Base-by-base conservation (phyloP, 306 rosid genomes). In the Betula pendula region DNA sequence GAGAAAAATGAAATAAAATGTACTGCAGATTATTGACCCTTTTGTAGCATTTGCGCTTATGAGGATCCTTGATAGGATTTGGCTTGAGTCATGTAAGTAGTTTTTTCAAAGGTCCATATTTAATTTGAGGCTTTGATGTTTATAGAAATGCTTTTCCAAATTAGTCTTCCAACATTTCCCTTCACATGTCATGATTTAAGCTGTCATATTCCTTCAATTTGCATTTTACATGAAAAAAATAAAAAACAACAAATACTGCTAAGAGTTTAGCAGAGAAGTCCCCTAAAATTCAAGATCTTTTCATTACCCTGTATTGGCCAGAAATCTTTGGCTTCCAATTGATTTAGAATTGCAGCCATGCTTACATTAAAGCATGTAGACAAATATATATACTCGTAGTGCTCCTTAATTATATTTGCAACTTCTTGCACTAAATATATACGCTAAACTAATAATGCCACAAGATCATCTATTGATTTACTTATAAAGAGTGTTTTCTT, bases 381-480 rank as follows among this genome's bases (percentile, higher is more conserved):
- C 52, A 60, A 42, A n/a, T n/a, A n/a, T n/a, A 71, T 47, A 65
- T 52, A 56, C 69, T 70, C 43, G 68, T 55, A 75, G 65, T 55
- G 31, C 72, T 75, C 74, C 77, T n/a, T n/a, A n/a, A n/a, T 9
- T 5, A 49, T 15, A 50, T 68, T 43, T 60, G 70, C 53, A 60
- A 44, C 60, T 74, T 51, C 48, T 48, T 49, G 56, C 33, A 71
- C 80, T 90, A 94, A 16, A 84, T 94, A 72, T 92, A 55, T 25
- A 92, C 88, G n/a, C n/a, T n/a, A n/a, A n/a, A n/a, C n/a, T n/a
- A n/a, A n/a, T n/a, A n/a, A n/a, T n/a, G n/a, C n/a, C 48, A 94
- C 98, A 68, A 94, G 83, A 29, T 87, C 84, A 80, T 94, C 98
- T 42, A 92, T 79, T 38, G 98, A 92, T 85, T 94, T 92, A n/a